phyloP scores from a whole-genome alignment of 1,284 basidiomycete species.

The Apiotrichum montevideense region DNA sequence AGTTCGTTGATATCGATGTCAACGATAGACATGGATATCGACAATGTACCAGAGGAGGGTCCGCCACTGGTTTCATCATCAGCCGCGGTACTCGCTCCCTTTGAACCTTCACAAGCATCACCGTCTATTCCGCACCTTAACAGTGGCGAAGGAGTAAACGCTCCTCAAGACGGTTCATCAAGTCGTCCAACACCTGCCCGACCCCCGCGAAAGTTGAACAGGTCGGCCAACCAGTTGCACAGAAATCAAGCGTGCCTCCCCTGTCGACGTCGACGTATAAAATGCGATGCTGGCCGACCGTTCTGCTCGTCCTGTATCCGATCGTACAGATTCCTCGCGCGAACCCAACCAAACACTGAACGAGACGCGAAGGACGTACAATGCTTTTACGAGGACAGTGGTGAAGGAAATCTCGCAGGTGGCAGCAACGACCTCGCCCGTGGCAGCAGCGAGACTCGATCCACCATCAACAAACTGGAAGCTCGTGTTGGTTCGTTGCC shows the following conservation, averaged over 20 bases:
- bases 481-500: conserved; percentile 29
- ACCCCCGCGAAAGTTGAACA: conserved; percentile 19
- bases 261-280: conserved; percentile 18
- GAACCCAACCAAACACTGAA: conserved; percentile 31
- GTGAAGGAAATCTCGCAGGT: background rate
- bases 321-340: conserved; percentile 16
- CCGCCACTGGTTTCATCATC: too few relatives aligned
- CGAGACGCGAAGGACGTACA: conserved; percentile 33
- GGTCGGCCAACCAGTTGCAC: conserved; percentile 19
- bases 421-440: background rate
- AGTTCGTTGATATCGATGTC: too few relatives aligned
- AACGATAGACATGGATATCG: too few relatives aligned
- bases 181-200: background rate
- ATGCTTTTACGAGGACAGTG: conserved; percentile 27
- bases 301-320: conserved; percentile 19
- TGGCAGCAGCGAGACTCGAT: conserved; percentile 2
- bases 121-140: too few relatives aligned
- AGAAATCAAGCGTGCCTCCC: conserved; percentile 22
- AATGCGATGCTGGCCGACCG: conserved; percentile 18
- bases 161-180: too few relatives aligned
- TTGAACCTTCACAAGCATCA: too few relatives aligned
- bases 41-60: too few relatives aligned
- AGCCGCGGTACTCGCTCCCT: too few relatives aligned
- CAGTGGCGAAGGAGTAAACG: background rate
- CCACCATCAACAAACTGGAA: conserved; percentile 25